Evolutionary conservation across 805 yeast genomes (phyloP), one percentile per base, ranked within the genome.

Genomic region (Candida fluviatilis): DNA sequence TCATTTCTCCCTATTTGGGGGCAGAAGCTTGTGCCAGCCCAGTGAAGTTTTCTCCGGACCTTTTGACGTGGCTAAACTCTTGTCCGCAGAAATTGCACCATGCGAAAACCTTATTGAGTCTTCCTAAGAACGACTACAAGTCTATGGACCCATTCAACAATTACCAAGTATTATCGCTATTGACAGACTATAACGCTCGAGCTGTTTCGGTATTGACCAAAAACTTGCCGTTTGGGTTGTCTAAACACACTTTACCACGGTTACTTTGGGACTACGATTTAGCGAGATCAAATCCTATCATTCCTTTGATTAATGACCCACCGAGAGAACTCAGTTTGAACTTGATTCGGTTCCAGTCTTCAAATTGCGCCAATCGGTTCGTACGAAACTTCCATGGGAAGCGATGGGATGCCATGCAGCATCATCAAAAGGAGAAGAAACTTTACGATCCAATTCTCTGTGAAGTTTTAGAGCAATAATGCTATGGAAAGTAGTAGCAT

Each of bases 361-460:
- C 47, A 2, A 42, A 51, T 2, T 76, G 75, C 40, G 80, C 86
- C 2, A 45, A 42, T 14, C 56, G 78, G 30, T 82, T 81, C 51
- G 73, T 72, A 4, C 54, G 74, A 11, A 70, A 72, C 43, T 70
- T 64, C 48, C 78, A 82, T 51, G 83, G 84, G 2, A 71, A 58
- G 34, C 48, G 47, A 32, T 68, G 73, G 72, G 63, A 58, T 11
- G 40, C 47, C 15, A 46, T 58, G 8, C 34, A 33, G 16, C 27
- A 34, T 15, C 50, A 51, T 36, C 42, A 55, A n/a, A 50, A 50
- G 25, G 61, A 57, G 30, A 54, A 55, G 40, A 45, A 52, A 11
- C 47, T 66, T 18, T 60, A 64, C 42, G 68, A 64, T 19, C 69
- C 70, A 0, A 40, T 68, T 10, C 42, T 60, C 10, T 66, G 71